These are phyloP conservation scores for Lophium mytilinum DNA, from an alignment of 495 filamentous ascomycete species.

Conservation along the genomic window DNA sequence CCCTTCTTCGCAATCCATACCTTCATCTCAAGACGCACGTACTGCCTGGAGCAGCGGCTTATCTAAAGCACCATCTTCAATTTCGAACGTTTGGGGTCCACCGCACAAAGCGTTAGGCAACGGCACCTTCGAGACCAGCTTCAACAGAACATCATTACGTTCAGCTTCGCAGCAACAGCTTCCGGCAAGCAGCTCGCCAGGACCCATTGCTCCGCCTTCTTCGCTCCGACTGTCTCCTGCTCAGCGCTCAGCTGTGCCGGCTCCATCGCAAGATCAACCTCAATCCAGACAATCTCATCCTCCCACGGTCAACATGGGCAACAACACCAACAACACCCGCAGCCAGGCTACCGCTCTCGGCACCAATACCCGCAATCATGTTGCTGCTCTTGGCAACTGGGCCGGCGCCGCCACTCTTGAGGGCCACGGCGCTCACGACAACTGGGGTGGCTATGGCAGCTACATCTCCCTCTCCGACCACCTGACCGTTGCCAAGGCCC, in stretches of 20 bases:
- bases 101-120: constrained; percentile 33
- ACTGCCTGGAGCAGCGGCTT: neutral
- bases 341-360: constrained; percentile 6
- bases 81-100: constrained; percentile 34
- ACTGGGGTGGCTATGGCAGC: too few relatives aligned
- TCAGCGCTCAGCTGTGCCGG: neutral
- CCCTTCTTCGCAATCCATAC: too few relatives aligned
- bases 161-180: constrained; percentile 12
- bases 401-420: neutral
- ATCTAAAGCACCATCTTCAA: constrained; percentile 2
- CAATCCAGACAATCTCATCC: too few relatives aligned
- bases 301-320: neutral
- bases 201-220: constrained; percentile 29
- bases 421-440: neutral
- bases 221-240: constrained; percentile 11
- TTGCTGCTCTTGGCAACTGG: constrained; percentile 3
- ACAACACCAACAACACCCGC: constrained; percentile 8
- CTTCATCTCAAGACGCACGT: constrained; percentile 11
- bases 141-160: constrained; percentile 19
- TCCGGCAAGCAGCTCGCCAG: constrained; percentile 17
- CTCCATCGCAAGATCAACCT: neutral
- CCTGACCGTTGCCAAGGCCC: too few relatives aligned
- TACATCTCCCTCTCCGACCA: too few relatives aligned
- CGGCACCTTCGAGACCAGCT: constrained; percentile 33
- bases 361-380: constrained; percentile 4